A percentile compares a stretch with the other conserved stretches of the same genome.
Conservation (phyloP, 2,329 filamentous ascomycete species). For the Aspergillus persii region DNA sequence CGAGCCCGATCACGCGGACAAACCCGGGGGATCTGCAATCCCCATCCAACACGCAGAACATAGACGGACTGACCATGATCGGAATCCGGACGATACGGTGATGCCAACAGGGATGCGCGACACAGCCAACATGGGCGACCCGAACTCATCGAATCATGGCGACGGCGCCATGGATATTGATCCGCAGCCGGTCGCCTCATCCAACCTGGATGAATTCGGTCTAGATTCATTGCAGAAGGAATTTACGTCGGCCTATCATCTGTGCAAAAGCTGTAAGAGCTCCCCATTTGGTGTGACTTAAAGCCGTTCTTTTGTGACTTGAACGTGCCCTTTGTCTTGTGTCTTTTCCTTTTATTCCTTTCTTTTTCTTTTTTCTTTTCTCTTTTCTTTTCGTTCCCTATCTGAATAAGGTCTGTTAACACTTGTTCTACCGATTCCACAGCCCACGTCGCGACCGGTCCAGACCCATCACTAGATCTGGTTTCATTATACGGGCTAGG, state of each 20-base stretch:
- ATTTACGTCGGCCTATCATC: slow-evolving; percentile 47
- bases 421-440: slow-evolving; percentile 29
- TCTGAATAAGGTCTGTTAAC: slow-evolving; percentile 43
- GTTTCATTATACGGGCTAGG: slow-evolving; percentile 59
- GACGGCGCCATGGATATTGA: slow-evolving; percentile 42
- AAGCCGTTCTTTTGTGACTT: slow-evolving; percentile 20
- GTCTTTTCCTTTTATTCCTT: too few relatives aligned
- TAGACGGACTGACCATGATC: slow-evolving; percentile 36
- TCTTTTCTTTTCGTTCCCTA: slow-evolving; percentile 24
- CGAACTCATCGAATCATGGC: slow-evolving; percentile 16
- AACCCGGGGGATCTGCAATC: slow-evolving; percentile 19
- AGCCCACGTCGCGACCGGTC: slow-evolving; percentile 51
- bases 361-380: slow-evolving; percentile 18
- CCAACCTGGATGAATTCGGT: slow-evolving; percentile 28
- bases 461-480: slow-evolving; percentile 58
- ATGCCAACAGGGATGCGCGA: slow-evolving; percentile 19
- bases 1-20: slow-evolving; percentile 35
- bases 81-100: slow-evolving; percentile 20
- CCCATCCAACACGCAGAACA: slow-evolving; percentile 27
- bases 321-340: neutral
- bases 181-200: slow-evolving; percentile 21
- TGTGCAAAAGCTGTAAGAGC: slow-evolving; percentile 52
- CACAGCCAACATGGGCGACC: slow-evolving; percentile 21
- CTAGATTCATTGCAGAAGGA: slow-evolving; percentile 46
- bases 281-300: slow-evolving; percentile 36